A percentile compares a stretch with the other conserved stretches of the same genome.
phyloP scores from a whole-genome alignment of 2,329 filamentous ascomycete species.

The Neonectria faginata region DNA sequence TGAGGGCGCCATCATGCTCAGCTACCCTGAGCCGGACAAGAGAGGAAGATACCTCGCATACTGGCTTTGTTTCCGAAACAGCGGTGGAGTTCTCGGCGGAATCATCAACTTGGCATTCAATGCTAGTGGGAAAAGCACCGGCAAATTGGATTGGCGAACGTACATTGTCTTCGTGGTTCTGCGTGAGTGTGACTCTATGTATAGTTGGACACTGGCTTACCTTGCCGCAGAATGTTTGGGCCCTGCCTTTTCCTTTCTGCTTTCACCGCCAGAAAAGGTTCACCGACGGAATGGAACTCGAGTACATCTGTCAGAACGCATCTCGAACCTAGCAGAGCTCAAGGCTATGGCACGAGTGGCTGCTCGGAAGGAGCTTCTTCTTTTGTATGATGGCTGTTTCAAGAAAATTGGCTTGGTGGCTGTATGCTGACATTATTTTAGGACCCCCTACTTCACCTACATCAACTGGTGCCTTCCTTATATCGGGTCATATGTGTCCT shows the following conservation, averaged over 20 bases:
- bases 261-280: constrained; percentile 22
- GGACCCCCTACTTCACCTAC: constrained; percentile 26
- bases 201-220: neutral
- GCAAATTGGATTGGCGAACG: constrained; percentile 34
- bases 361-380: constrained; percentile 15
- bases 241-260: constrained; percentile 8
- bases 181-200: constrained; percentile 2
- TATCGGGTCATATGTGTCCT: constrained; percentile 21
- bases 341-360: constrained; percentile 12
- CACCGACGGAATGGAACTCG: constrained; percentile 9
- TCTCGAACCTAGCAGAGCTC: constrained; percentile 14
- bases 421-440: neutral
- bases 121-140: constrained; percentile 31
- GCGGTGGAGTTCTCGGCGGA: constrained; percentile 16
- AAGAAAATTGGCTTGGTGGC: neutral
- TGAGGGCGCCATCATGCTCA: neutral
- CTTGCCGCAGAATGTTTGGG: constrained; percentile 8
- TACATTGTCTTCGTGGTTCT: constrained; percentile 35
- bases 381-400: constrained; percentile 1
- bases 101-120: constrained; percentile 60
- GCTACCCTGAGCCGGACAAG: constrained; percentile 1
- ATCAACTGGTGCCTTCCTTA: constrained; percentile 24
- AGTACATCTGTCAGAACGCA: constrained; percentile 7
- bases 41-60: constrained; percentile 21
- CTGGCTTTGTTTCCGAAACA: constrained; percentile 25